Evolutionary conservation across 768 basidiomycete species (phyloP).

Genomic region (Tulasnella sp.): DNA sequence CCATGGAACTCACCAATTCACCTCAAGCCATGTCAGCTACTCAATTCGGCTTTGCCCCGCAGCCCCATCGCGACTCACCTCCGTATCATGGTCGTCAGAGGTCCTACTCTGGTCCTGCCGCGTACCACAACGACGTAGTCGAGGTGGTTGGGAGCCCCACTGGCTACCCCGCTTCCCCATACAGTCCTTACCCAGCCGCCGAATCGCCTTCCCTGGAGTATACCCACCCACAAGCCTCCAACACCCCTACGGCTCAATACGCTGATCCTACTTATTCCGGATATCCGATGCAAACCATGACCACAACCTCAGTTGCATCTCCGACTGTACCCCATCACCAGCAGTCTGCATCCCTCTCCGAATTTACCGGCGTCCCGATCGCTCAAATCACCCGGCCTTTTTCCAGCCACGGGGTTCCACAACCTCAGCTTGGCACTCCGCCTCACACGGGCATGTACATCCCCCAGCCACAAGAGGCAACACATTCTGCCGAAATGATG

Average conservation of each 20-base stretch:
- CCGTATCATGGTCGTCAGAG: constrained; percentile 23
- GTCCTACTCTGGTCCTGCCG: constrained; percentile 26
- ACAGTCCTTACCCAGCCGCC: constrained; percentile 3
- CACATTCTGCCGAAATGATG: not conserved
- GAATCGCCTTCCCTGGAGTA: not conserved
- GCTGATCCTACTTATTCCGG: not conserved
- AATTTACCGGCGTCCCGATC: constrained; percentile 16
- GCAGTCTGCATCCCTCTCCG: not conserved
- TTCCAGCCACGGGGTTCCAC: constrained; percentile 3
- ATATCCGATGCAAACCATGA: not conserved
- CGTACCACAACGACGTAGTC: not conserved
- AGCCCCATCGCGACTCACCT: not conserved
- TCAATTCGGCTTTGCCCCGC: not conserved
- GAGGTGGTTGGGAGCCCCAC: not conserved
- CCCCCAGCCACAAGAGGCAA: not conserved
- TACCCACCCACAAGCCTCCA: not conserved
- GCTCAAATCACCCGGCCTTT: constrained; percentile 15
- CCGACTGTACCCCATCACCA: not conserved
- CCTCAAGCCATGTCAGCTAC: not conserved
- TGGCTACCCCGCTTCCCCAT: not conserved
- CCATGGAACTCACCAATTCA: constrained; percentile 1
- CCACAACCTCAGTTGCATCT: not conserved
- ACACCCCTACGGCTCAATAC: not conserved
- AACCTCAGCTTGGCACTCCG: not conserved
- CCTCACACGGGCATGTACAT: not conserved